Evolutionary conservation across 2,329 filamentous ascomycete genomes (phyloP), one percentile per base, ranked within the genome.

Genomic region (Xylaria arbuscula): DNA sequence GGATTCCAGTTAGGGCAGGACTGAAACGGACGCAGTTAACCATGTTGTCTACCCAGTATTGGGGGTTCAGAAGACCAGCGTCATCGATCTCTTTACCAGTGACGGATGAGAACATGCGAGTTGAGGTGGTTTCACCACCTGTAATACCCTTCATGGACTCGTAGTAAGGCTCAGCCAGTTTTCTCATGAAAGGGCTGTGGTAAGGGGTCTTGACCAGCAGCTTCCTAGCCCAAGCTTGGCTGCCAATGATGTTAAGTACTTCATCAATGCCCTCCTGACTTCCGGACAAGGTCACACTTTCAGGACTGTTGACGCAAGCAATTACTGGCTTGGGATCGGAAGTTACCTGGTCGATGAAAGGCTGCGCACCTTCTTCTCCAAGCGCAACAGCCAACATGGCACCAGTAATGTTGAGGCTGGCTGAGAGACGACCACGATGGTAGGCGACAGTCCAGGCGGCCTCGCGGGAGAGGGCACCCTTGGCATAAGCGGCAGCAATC

Each of bases 131-230:
- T 45, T 65, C 56, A 22, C 68, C 67, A 36, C 64, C 54, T 36
- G 62, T 67, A 56, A 75, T 74, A 61, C 64, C 72, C 67, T 63
- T 70, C 74, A 71, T 73, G 45, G 69, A 78, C 59, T 73, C 72
- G 32, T 74, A 70, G 62, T 82, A 82, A 13, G 76, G 75, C 40
- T 78, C 76, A 1, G 75, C 77, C 13, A 79, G 71, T 22, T 76
- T 74, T 28, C 76, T 72, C 80, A 83, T 82, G 66, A 81, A 80
- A 36, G 77, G 77, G 0, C 81, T 83, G 72, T 85, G 83, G 67
- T 83, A 85, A 0, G 83, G 82, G 2, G 76, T 79, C 59, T 82
- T 80, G 19, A 83, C 81, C 4, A 76, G 77, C 7, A 83, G 76
- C 19, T 77, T 76, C 8, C 82, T 73, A 3, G 76, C 81, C 72